Base-by-base conservation (phyloP, 176 grass and related monocot species). In the Miscanthus lutarioriparius region DNA sequence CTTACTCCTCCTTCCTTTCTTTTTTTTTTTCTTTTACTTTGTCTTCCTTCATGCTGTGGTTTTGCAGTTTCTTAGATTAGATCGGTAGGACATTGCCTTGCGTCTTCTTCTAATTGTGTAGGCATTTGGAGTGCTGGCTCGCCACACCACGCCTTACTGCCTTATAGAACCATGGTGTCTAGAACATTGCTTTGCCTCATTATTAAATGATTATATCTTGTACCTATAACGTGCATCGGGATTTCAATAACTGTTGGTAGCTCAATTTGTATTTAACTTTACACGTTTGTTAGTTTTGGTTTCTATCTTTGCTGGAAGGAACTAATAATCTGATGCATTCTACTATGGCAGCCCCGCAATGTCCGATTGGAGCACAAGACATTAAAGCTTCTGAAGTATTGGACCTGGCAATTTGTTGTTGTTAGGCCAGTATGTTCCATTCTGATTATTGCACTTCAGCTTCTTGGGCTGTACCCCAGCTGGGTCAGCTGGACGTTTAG, bases 331-430 rank as follows among this genome's bases (percentile, higher is more conserved):
- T 83, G 22, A 81, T 51, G 13, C 6, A 74, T 78, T 78, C 35
- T 77, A 45, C 16, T 58, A 70, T 84, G 79, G 70, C 86, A 99
- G 96, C 96, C 91, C 25, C 83, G 67, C 28, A 96, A 79, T 58
- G 64, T 99, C 61, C 89, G 93, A 38, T 82, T 96, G 81, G 96
- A 99, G 79, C 93, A 94, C 73, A 90, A 90, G n/a, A 99, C 96
- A 84, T 41, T 99, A 54, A 94, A 78, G 81, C 90, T 93, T 80
- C 87, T 99, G 66, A 99, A 99, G 74, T 99, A 99, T 84, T 99
- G 96, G 96, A 99, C 96, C 56, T 99, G 96, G 96, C 96, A 99
- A 86, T 99, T 99, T 93, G 96, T 99, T 70, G 61, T 99, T 69
- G 68, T 99, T 78, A 92, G 96, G 81, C 93, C 96, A 59, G 75